Evolutionary conservation across 1,139 yeast species (phyloP), one percentile per base, ranked within the genome.

Genomic region (Kazachstania sp.): DNA sequence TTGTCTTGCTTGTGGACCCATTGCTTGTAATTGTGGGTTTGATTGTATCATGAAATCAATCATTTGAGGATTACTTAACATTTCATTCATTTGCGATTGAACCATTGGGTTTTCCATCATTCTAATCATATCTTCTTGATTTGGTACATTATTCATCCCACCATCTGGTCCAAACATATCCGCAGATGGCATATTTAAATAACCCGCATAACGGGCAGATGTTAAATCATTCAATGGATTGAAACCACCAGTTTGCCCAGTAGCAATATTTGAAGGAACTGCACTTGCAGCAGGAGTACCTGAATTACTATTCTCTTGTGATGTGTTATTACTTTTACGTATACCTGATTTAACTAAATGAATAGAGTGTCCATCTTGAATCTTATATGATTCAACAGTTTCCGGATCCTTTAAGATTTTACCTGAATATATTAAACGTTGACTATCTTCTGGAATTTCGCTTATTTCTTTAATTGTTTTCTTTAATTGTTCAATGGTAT

Each of bases 161-260:
- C 95, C 95, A 64, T 90, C 97, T 18, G 96, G 94, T 1, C 97
- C 97, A 70, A 92, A 88, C 83, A 86, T 78, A 42, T 85, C 80
- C 0, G 90, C 87, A 2, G 86, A 77, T 2, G 98, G 97, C 64
- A 92, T 72, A 57, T 87, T 90, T 44, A 53, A 43, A 57, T 81
- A 83, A 1, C 98, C 98, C 2, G 97, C 97, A 61, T 88, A 92
- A 48, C 97, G 78, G 1, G 97, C 97, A 39, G 96, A 94, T 0
- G 97, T 90, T 57, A 92, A 72, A 54, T 85, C 96, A 6, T 95
- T 92, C 56, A 92, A 71, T 28, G 95, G 95, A 65, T 92, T 87
- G 66, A 84, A 86, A 0, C 95, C 78, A 13, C 94, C 94, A 54
- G 81, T 84, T 49, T 61, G 65, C 3, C 98, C 98, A 2, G 97